Base-by-base conservation (phyloP, 2,329 filamentous ascomycete genomes). In the Elsinoe arachidis region DNA sequence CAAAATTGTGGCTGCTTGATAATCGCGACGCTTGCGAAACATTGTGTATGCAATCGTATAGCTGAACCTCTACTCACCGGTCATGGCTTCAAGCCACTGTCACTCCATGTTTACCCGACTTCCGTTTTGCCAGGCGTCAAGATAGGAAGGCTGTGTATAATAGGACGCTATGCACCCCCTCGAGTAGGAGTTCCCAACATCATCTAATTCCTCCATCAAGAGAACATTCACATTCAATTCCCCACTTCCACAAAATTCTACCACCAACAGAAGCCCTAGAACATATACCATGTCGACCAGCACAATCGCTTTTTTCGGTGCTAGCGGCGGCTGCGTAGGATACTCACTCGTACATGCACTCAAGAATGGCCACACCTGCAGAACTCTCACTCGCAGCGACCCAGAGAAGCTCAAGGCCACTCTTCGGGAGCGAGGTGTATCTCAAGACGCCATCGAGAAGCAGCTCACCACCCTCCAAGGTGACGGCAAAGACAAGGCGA, bases 281-380 rank as follows among this genome's bases (percentile, higher is more conserved):
- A 34, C 7, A 33, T 2, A n/a, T 1, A 23, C 17, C 23, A 49
- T 37, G 35, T 60, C 53, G 33, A 58, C 43, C 11, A 66, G 58
- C 51, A 74, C 72, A 33, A 64, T 79, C 56, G 74, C 76, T 39
- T 79, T 80, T 68, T 74, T 80, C 61, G 78, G 78, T 47, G 76
- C 77, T 21, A 80, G 78, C 19, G 77, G 76, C 57, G 78, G 77
- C 51, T 74, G 73, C 60, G 70, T 73, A 35, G 69, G 73, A 46
- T 63, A 72, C 26, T 71, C 72, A 44, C 74, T 81, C 15, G 71
- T 72, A 19, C 65, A 67, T 17, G 68, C 77, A 4, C 70, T 81
- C 41, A 66, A 70, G 26, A 72, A 72, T 2, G 74, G 74, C 46
- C 70, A 77, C 64, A 67, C 68, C 57, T 76, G 73, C 60, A 70